A percentile compares a stretch with the other conserved stretches of the same genome.
Evolutionary conservation across 495 filamentous ascomycete species (phyloP).

Genomic region (Cetradonia linearis): DNA sequence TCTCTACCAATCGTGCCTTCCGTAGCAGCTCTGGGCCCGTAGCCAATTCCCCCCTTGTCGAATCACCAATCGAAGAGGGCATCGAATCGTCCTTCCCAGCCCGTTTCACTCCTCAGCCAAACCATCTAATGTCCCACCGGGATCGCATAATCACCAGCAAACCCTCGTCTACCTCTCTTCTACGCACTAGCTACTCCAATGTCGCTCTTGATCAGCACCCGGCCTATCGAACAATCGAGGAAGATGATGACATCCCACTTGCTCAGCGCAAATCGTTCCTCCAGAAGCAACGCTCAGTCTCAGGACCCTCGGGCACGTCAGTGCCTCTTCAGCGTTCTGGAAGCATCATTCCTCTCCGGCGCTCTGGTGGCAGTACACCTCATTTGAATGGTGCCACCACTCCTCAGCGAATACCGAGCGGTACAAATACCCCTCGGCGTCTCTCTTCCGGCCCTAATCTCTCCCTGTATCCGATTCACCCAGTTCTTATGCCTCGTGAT

Average conservation of each 20-base stretch:
- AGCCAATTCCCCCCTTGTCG: constrained; percentile 32
- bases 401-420: constrained; percentile 5
- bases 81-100: constrained; percentile 21
- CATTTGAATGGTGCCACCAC: neutral
- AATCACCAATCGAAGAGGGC: constrained; percentile 35
- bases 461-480: neutral
- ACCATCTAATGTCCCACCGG: constrained; percentile 18
- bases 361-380: neutral
- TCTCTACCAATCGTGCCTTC: neutral
- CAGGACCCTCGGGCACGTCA: constrained; percentile 1
- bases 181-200: constrained; percentile 9
- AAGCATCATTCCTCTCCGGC: constrained; percentile 16
- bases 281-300: constrained; percentile 20
- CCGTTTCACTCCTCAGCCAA: constrained; percentile 17
- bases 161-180: constrained; percentile 19
- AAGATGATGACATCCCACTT: constrained; percentile 23
- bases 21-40: constrained; percentile 39
- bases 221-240: constrained; percentile 4
- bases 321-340: neutral
- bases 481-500: constrained; percentile 18
- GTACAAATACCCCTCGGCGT: constrained; percentile 2
- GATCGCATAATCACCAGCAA: constrained; percentile 12
- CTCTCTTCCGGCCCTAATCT: constrained; percentile 1
- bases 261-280: constrained; percentile 22
- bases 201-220: constrained; percentile 10